Base-by-base conservation (phyloP, 129 eudicot species). In the Tagetes erecta region DNA sequence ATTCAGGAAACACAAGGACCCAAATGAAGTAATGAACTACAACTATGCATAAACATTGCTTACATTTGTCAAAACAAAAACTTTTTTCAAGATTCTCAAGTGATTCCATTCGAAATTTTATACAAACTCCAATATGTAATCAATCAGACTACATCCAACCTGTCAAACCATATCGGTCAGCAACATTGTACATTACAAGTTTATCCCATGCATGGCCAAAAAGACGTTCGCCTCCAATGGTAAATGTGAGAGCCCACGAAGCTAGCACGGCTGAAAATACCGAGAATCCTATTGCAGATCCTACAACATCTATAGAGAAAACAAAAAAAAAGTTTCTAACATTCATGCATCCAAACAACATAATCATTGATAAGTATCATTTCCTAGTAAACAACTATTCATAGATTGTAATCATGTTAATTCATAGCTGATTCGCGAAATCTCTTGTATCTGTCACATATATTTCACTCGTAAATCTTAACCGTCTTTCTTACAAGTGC, bases 181-280 rank as follows among this genome's bases (percentile, higher is more conserved):
- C 98, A 76, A 90, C 84, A 76, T 93, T 93, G 90, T 90, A 90
- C 97, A 93, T 93, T 57, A 93, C 92, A 35, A 93, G 84, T 73
- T 93, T 88, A 82, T 89, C 78, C 97, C 98, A 93, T n/a, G 83
- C 80, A 77, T 82, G 96, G 71, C 98, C 98, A 59, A 93, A 84
- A 56, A 93, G 96, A 11, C 58, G 83, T 82, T 93, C 96, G 13
- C 98, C 98, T 79, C 98, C 98, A 50, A 90, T 81, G 46, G 85
- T 70, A 76, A 93, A 93, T 8, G 97, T 88, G 63, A 93, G 71
- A 45, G 96, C 87, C 98, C 98, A 93, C 0, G 96, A 82, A 74
- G 85, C 86, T 31, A 8, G 46, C 8, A 1, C 46, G 46, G 7
- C 46, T 41, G 7, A 41, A 41, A 41, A 4, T 6, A 41, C 68